Evolutionary conservation across 371 early-diverging fungal species (phyloP).

Genomic region (Parasitella parasitica): DNA sequence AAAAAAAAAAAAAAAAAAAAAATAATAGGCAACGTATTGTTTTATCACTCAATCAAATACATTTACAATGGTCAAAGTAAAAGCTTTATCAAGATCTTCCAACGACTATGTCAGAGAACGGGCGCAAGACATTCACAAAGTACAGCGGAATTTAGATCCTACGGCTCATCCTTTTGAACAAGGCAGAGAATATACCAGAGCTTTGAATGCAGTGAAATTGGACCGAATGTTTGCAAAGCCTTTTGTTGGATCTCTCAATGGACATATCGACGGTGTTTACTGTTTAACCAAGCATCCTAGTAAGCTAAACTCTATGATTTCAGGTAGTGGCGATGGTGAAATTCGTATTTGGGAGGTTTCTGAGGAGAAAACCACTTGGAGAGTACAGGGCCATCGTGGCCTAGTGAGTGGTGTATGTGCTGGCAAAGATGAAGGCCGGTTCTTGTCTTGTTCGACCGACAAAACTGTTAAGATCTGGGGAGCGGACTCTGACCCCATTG

Average conservation of each 20-base stretch:
- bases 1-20: neutral
- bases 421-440: conserved; percentile 63
- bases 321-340: conserved; percentile 95
- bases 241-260: conserved; percentile 87
- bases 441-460: conserved; percentile 88
- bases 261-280: conserved; percentile 98
- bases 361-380: conserved; percentile 72
- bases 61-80: conserved; percentile 71
- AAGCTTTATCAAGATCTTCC: conserved; percentile 82
- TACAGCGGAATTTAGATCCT: conserved; percentile 94
- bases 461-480: conserved; percentile 90
- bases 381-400: conserved; percentile 73
- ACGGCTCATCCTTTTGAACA: conserved; percentile 92
- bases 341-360: conserved; percentile 85
- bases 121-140: conserved; percentile 81
- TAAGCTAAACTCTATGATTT: conserved; percentile 74
- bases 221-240: conserved; percentile 99
- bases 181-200: conserved; percentile 97
- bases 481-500: conserved; percentile 51
- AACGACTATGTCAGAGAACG: conserved; percentile 84
- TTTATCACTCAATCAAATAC: neutral
- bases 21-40: neutral
- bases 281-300: conserved; percentile 90
- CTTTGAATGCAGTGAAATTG: conserved; percentile 95
- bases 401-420: conserved; percentile 81